These are phyloP conservation scores for Eucalyptus pauciflora DNA, from an alignment of 345 rosid species.

Conservation along the genomic window DNA sequence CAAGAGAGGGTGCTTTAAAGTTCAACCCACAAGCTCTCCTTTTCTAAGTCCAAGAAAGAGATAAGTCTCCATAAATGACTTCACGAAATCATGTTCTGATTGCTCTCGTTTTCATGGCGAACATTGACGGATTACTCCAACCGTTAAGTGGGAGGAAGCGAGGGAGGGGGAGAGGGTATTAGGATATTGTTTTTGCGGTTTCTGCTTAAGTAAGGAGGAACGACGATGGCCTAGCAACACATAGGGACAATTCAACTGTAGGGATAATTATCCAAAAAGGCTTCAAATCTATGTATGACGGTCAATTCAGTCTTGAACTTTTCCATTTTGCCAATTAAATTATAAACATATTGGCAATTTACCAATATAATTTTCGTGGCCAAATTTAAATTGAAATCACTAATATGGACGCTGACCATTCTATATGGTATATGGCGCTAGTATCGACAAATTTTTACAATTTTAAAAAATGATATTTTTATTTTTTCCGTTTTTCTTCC, in stretches of 20 bases:
- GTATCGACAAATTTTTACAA: no score
- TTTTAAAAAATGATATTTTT: no score
- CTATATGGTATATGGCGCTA: no score
- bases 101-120: no score
- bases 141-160: background rate
- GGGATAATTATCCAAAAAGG: no score
- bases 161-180: background rate
- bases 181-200: background rate
- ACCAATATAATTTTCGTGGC: no score
- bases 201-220: background rate
- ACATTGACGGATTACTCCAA: no score
- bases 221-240: no score
- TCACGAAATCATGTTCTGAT: background rate
- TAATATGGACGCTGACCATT: accelerated
- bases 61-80: background rate
- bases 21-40: background rate
- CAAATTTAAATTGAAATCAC: accelerated
- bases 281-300: accelerated
- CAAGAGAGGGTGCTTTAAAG: background rate
- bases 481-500: accelerated
- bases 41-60: background rate
- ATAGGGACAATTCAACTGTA: no score
- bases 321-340: no score
- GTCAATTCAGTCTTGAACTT: accelerated
- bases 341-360: no score